Base-by-base conservation (phyloP, 2,329 filamentous ascomycete genomes). In the Colletotrichum gloeosporioides region DNA sequence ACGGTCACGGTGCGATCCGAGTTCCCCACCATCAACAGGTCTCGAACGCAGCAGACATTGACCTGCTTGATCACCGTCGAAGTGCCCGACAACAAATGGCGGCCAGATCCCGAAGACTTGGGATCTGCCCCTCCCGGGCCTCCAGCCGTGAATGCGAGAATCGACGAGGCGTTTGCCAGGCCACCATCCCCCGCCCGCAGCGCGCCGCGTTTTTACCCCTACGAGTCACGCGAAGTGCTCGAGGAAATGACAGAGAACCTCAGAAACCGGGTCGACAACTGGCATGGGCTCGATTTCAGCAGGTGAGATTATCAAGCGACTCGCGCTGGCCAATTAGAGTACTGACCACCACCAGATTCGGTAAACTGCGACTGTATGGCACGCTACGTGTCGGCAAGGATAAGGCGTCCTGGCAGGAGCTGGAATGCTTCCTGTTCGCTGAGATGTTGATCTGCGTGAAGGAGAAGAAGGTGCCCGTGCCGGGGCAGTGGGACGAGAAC, bases 401-500 rank as follows among this genome's bases (percentile, higher is more conserved):
- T 85, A 96, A 96, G 79, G 90, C 96, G 78, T 96, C 96, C 8
- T 99, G 97, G 97, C 97, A 99, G 87, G 97, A 99, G 84, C 87
- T 99, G 71, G 96, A 99, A 84, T 99, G 97, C 84, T 99, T 95
- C 84, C 90, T 99, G 34, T 99, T 99, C 82, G 95, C 94, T 6
- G 97, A 99, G 87, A 99, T 99, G 97, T 94, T 99, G 80, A 99
- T 99, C 79, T 99, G 97, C 82, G 96, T 99, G 77, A 99, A 99
- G 86, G 97, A 99, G 86, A 99, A 98, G 90, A 98, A 96, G 87
- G 85, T 89, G 10, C 83, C 88, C 79, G 88, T 76, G 8, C 82
- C 90, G 53, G 90, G 92, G 68, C 92, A 95, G 78, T 96, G 95
- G 91, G 93, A 92, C 67, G 92, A 92, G 69, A 87, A 87, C 22